Conservation (phyloP, 441 rosid species). For the Raphanus hybrid region DNA sequence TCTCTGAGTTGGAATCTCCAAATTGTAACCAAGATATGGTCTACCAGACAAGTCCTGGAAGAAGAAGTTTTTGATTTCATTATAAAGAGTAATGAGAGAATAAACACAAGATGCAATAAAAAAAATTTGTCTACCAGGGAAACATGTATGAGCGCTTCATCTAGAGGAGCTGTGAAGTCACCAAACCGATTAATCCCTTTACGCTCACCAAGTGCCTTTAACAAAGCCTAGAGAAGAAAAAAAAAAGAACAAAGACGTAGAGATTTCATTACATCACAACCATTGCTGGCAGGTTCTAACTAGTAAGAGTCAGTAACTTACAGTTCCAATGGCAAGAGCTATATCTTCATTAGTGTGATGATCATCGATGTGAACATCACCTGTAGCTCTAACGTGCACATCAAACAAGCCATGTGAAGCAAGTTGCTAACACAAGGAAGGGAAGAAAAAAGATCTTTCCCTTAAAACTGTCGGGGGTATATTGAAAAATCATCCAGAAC, state of each 20-base stretch:
- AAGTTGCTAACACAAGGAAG: constrained; percentile 66
- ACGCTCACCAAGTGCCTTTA: constrained; percentile 91
- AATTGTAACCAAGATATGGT: constrained; percentile 82
- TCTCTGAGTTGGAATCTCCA: constrained; percentile 79
- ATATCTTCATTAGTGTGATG: constrained; percentile 95
- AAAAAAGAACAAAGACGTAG: not conserved
- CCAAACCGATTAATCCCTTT: constrained; percentile 93
- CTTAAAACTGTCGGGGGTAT: not conserved
- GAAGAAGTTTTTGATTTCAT: constrained; percentile 4
- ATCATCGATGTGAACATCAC: constrained; percentile 92
- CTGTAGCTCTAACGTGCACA: constrained; percentile 83
- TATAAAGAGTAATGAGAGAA: constrained; percentile 6
- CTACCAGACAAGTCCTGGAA: constrained; percentile 63
- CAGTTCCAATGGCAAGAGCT: constrained; percentile 95
- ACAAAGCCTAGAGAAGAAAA: constrained; percentile 53
- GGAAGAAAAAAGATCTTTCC: not conserved
- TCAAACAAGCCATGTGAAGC: constrained; percentile 93
- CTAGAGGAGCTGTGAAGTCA: constrained; percentile 94
- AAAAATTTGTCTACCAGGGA: constrained; percentile 55
- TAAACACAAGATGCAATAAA: not conserved
- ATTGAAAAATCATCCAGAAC: not conserved
- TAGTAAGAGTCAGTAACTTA: constrained; percentile 27
- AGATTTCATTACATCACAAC: constrained; percentile 2
- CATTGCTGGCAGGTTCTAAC: not conserved
- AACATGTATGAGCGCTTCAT: constrained; percentile 92